phyloP scores from a whole-genome alignment of 371 early-diverging fungal genomes.

The Nosema muscidifuracis region DNA sequence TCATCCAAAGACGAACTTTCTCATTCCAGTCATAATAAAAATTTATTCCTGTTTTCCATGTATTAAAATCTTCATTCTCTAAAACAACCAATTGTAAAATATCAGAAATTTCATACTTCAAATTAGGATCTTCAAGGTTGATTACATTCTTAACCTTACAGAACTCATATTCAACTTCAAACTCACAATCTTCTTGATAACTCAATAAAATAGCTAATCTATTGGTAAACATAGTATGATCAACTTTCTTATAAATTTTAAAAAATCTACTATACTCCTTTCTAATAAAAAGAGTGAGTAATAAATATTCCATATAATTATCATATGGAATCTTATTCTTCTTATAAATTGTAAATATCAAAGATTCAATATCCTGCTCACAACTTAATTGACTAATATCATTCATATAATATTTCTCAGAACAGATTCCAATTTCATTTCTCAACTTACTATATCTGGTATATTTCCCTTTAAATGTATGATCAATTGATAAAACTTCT shows the following conservation, averaged over 20 bases:
- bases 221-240: neutral
- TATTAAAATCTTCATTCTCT: slow-evolving; percentile 9
- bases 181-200: slow-evolving; percentile 18
- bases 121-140: neutral
- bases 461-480: neutral
- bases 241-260: slow-evolving; percentile 23
- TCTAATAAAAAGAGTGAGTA: slow-evolving; percentile 37
- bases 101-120: neutral
- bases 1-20: slow-evolving; percentile 44
- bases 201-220: slow-evolving; percentile 38
- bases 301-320: slow-evolving; percentile 2
- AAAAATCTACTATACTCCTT: slow-evolving; percentile 51
- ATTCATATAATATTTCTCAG: neutral
- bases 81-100: neutral
- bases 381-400: slow-evolving; percentile 40
- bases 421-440: neutral
- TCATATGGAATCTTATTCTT: neutral
- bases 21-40: slow-evolving; percentile 27
- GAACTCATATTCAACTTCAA: neutral
- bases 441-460: neutral
- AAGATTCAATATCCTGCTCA: slow-evolving; percentile 58
- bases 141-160: neutral
- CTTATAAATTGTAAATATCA: slow-evolving; percentile 42
- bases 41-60: slow-evolving; percentile 10
- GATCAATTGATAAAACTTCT: slow-evolving; percentile 4